Percentiles rank a stretch among this genome's conserved stretches.
Evolutionary conservation across 805 yeast genomes (phyloP).

Genomic region (Candida krabiensis): DNA sequence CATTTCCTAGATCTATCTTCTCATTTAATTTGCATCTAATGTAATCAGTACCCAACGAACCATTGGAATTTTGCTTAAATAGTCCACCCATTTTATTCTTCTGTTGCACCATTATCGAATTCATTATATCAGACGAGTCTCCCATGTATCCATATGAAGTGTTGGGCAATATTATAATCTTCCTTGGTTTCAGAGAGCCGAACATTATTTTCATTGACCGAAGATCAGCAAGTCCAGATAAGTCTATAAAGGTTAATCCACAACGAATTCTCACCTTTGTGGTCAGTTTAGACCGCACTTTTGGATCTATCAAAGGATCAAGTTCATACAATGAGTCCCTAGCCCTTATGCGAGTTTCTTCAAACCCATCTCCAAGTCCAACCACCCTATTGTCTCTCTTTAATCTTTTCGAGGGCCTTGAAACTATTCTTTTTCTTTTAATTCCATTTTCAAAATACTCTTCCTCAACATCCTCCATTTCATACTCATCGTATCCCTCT

Average conservation of each 20-base stretch:
- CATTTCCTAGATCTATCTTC: slow-evolving; percentile 50
- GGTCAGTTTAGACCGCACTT: slow-evolving; percentile 9
- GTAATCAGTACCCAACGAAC: slow-evolving; percentile 26
- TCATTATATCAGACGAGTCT: slow-evolving; percentile 20
- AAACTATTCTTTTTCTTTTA: slow-evolving; percentile 20
- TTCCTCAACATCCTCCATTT: slow-evolving; percentile 25
- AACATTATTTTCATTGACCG: slow-evolving; percentile 78
- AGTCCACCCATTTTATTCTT: slow-evolving; percentile 16
- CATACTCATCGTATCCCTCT: slow-evolving; percentile 22
- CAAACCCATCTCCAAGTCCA: slow-evolving; percentile 24
- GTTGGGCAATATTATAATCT: slow-evolving; percentile 50
- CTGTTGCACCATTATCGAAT: slow-evolving; percentile 21
- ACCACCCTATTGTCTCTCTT: slow-evolving; percentile 31
- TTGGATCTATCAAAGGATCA: slow-evolving; percentile 27
- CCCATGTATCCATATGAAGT: slow-evolving; percentile 24
- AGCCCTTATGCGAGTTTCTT: slow-evolving; percentile 13
- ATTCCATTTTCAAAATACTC: slow-evolving; percentile 23
- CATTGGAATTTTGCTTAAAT: slow-evolving; percentile 16
- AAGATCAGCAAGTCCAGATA: slow-evolving; percentile 80
- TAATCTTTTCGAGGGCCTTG: slow-evolving; percentile 28
- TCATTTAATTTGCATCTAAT: slow-evolving; percentile 38
- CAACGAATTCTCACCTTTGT: slow-evolving; percentile 54
- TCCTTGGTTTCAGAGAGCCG: slow-evolving; percentile 76
- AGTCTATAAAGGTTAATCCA: slow-evolving; percentile 72
- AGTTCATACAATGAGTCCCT: slow-evolving; percentile 21